Conservation (phyloP, 2,329 filamentous ascomycete species). For the Ophiognomonia clavigignenti-juglandacearum region DNA sequence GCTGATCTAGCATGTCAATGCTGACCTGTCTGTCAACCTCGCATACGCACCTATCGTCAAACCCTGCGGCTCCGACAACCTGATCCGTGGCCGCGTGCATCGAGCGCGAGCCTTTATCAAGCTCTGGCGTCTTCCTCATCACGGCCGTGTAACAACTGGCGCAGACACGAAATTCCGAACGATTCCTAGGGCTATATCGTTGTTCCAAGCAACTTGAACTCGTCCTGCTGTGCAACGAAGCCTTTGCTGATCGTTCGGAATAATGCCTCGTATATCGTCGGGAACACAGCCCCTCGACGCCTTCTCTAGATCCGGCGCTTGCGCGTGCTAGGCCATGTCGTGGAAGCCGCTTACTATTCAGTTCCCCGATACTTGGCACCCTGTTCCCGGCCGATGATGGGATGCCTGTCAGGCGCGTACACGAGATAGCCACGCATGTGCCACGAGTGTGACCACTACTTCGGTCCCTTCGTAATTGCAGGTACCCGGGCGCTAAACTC, state of each 20-base stretch:
- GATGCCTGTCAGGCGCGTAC: background rate
- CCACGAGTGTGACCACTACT: background rate
- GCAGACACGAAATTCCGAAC: background rate
- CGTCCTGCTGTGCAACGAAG: background rate
- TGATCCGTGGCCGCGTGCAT: background rate
- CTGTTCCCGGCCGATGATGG: background rate
- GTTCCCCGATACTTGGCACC: no score
- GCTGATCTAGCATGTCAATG: no score
- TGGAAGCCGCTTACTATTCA: no score
- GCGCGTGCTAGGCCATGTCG: no score
- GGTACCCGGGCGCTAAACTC: no score
- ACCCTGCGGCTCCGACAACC: background rate
- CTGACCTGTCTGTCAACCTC: no score
- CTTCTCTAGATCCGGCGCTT: background rate
- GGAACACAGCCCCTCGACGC: background rate
- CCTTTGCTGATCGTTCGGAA: conserved; percentile 3
- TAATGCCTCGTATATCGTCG: background rate
- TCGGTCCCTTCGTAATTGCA: no score
- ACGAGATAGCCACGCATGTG: background rate
- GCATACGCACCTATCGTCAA: background rate
- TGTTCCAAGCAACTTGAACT: background rate
- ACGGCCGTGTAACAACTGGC: background rate
- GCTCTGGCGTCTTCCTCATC: background rate
- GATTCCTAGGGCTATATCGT: background rate
- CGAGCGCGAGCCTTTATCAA: no score